These are phyloP conservation scores for Ceratocystis destructans DNA, from an alignment of 2,329 filamentous ascomycete species.

Conservation along the genomic window DNA sequence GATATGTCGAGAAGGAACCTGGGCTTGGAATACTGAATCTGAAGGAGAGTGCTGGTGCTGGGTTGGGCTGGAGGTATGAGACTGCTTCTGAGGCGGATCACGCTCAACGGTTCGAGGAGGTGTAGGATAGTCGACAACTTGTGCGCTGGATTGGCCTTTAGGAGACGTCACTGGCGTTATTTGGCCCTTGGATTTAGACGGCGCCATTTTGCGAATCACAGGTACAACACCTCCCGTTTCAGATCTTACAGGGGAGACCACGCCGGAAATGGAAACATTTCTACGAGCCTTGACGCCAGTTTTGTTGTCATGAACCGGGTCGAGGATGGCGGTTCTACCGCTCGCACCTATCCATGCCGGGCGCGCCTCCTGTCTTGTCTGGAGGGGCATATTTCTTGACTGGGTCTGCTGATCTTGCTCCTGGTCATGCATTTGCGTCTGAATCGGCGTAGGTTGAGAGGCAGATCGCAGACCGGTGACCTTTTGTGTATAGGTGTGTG, in stretches of 20 bases:
- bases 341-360: conserved; percentile 62
- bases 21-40: conserved; percentile 6
- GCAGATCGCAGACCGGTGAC: conserved; percentile 30
- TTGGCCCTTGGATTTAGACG: conserved; percentile 5
- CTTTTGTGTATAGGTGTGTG: not conserved
- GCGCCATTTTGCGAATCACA: conserved; percentile 17
- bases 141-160: not conserved
- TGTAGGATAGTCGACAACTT: conserved; percentile 12
- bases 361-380: conserved; percentile 27
- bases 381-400: not conserved
- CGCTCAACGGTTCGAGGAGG: conserved; percentile 17
- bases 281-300: conserved; percentile 12
- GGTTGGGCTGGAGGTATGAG: conserved; percentile 22
- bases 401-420: not conserved
- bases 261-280: conserved; percentile 14
- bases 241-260: conserved; percentile 12
- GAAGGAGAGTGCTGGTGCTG: conserved; percentile 5
- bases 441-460: conserved; percentile 4
- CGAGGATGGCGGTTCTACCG: conserved; percentile 50
- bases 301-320: conserved; percentile 45
- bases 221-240: conserved; percentile 11
- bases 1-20: conserved; percentile 8
- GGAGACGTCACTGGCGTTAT: conserved; percentile 12
- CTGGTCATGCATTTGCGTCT: not conserved
- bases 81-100: conserved; percentile 17